Conservation (phyloP, 2,329 filamentous ascomycete genomes). For the Diaporthe vaccinii region DNA sequence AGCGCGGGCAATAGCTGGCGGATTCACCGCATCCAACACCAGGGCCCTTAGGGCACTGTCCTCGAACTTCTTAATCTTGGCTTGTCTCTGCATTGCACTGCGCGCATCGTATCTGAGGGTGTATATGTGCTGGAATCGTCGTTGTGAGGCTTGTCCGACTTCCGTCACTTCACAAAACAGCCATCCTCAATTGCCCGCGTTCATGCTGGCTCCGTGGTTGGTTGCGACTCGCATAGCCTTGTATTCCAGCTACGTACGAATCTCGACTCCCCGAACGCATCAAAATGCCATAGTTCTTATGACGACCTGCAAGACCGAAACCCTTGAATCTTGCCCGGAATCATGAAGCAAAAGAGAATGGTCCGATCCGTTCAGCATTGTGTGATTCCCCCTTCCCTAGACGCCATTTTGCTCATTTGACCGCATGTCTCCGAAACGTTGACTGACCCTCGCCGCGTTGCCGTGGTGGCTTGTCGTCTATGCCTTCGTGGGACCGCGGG, state of each 20-base stretch:
- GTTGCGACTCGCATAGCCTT: slow-evolving; percentile 39
- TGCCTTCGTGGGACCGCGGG: slow-evolving; percentile 72
- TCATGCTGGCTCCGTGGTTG: slow-evolving; percentile 27
- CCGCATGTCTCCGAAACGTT: slow-evolving; percentile 35
- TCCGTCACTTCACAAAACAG: slow-evolving; percentile 26
- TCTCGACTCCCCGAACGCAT: slow-evolving; percentile 34
- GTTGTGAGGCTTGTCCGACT: background rate
- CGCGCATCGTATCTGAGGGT: slow-evolving; percentile 2
- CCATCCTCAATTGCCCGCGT: slow-evolving; percentile 10
- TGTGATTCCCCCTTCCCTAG: slow-evolving; percentile 46
- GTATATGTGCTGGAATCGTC: slow-evolving; percentile 4
- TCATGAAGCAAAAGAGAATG: slow-evolving; percentile 41
- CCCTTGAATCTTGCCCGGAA: slow-evolving; percentile 40
- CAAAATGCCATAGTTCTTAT: slow-evolving; percentile 40
- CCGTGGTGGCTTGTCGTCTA: slow-evolving; percentile 44
- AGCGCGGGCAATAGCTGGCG: slow-evolving; percentile 73
- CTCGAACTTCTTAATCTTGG: slow-evolving; percentile 11
- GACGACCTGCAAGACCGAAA: slow-evolving; percentile 42
- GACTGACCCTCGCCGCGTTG: slow-evolving; percentile 30
- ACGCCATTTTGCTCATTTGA: slow-evolving; percentile 40
- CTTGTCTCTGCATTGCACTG: slow-evolving; percentile 18
- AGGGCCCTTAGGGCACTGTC: background rate
- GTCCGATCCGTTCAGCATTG: slow-evolving; percentile 40
- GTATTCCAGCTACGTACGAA: slow-evolving; percentile 41
- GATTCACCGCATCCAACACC: slow-evolving; percentile 40